Evolutionary conservation across 139 green algal genomes (phyloP).

Genomic region (Mesostigma viride): DNA sequence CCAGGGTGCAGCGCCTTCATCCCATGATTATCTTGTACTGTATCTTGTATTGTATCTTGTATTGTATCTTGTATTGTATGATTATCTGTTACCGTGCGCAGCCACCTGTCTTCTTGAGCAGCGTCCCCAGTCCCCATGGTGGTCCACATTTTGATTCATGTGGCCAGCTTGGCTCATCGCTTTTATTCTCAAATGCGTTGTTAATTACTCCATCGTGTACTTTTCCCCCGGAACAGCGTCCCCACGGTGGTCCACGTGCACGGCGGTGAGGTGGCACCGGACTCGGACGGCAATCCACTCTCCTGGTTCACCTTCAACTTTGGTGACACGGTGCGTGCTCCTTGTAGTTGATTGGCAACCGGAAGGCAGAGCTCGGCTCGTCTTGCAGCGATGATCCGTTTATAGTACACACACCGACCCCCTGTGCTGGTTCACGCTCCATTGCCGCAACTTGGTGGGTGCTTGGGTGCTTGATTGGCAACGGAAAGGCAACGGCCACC

Average conservation of each 20-base stretch:
- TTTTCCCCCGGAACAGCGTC: background rate
- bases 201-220: background rate
- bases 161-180: background rate
- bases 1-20: too few relatives aligned
- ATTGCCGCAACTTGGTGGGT: too few relatives aligned
- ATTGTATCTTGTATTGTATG: too few relatives aligned
- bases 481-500: too few relatives aligned
- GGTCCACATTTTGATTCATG: background rate
- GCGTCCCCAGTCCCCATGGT: background rate
- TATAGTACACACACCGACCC: too few relatives aligned
- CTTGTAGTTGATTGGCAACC: too few relatives aligned
- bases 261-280: background rate
- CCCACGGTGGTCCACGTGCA: slow-evolving; percentile 14
- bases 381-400: too few relatives aligned
- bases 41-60: too few relatives aligned
- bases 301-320: slow-evolving; percentile 19
- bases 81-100: background rate
- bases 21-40: background rate
- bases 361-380: too few relatives aligned
- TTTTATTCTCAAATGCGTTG: background rate
- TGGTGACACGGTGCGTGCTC: too few relatives aligned
- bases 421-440: too few relatives aligned
- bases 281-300: slow-evolving; percentile 15
- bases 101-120: slow-evolving; percentile 3
- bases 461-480: too few relatives aligned